Conservation (phyloP, 257 asterid genomes). For the Penstemon barbatus region DNA sequence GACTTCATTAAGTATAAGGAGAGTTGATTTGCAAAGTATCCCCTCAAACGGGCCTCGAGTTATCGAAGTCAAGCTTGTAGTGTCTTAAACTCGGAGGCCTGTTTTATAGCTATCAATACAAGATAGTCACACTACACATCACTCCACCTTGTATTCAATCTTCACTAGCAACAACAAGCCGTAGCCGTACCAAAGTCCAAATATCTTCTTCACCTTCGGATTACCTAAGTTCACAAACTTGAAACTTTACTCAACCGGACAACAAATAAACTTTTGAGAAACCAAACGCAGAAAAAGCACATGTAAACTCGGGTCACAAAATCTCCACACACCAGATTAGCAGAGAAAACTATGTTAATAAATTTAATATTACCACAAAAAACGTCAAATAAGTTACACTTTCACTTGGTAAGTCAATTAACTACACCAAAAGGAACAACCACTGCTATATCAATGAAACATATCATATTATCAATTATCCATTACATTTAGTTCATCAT, state of each 20-base stretch:
- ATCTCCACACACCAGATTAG: constrained; percentile 10
- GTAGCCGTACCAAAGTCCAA: background rate
- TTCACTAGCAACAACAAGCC: background rate
- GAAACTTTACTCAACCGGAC: background rate
- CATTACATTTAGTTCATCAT: constrained; percentile 1
- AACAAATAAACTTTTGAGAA: constrained; percentile 12
- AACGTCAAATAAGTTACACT: background rate
- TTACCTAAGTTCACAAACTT: background rate
- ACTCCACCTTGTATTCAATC: background rate
- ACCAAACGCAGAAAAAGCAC: constrained; percentile 1
- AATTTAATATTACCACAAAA: background rate
- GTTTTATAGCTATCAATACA: background rate
- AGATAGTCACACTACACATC: background rate
- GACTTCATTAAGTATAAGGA: no score
- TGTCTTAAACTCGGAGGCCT: constrained; percentile 1
- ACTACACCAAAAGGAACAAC: constrained; percentile 18
- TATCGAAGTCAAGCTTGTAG: background rate
- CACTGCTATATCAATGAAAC: constrained; percentile 11
- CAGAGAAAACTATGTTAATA: background rate
- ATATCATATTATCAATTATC: constrained; percentile 1
- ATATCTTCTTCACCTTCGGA: background rate
- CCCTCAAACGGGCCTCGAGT: no score
- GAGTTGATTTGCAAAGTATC: no score
- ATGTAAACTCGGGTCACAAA: constrained; percentile 3
- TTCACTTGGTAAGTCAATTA: constrained; percentile 7